Conservation (phyloP, 2,329 filamentous ascomycete genomes). For the Triangularia verruculosa region DNA sequence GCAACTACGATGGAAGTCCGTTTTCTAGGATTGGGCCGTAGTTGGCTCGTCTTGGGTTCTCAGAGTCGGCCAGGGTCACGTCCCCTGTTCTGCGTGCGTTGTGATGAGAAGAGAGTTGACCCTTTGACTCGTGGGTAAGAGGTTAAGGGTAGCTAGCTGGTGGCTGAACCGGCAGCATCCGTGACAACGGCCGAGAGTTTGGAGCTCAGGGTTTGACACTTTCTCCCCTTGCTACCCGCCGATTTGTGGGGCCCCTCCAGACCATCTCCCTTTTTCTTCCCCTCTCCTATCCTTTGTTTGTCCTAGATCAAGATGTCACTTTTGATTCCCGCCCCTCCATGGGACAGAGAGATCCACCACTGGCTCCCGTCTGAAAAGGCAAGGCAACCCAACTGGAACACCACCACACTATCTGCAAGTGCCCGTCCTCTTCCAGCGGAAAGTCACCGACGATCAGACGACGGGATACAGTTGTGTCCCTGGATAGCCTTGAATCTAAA, state of each 20-base stretch:
- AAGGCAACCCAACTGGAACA: conserved; percentile 2
- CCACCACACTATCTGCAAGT: conserved; percentile 15
- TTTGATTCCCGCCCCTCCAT: not conserved
- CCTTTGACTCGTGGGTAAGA: not conserved
- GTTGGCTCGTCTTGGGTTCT: not conserved
- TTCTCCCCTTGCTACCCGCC: not conserved
- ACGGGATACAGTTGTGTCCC: conserved; percentile 8
- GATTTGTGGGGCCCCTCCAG: not conserved
- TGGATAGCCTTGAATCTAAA: not conserved
- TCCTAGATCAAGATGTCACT: not conserved
- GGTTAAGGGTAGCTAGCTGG: not conserved
- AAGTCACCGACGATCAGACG: conserved; percentile 19
- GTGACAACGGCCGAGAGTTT: not conserved
- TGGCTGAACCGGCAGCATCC: not conserved
- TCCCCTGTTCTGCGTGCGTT: not conserved
- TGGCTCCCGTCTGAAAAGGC: not conserved
- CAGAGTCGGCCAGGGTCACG: not conserved
- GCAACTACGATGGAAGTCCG: not conserved
- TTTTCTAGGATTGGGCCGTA: not conserved
- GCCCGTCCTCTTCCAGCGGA: conserved; percentile 11
- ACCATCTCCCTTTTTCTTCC: not conserved
- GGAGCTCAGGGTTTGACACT: not conserved
- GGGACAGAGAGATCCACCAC: not conserved
- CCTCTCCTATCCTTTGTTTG: not conserved
- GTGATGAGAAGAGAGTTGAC: too few species aligned